Conservation (phyloP, 306 rosid species). For the Hippophae rhamnoides region DNA sequence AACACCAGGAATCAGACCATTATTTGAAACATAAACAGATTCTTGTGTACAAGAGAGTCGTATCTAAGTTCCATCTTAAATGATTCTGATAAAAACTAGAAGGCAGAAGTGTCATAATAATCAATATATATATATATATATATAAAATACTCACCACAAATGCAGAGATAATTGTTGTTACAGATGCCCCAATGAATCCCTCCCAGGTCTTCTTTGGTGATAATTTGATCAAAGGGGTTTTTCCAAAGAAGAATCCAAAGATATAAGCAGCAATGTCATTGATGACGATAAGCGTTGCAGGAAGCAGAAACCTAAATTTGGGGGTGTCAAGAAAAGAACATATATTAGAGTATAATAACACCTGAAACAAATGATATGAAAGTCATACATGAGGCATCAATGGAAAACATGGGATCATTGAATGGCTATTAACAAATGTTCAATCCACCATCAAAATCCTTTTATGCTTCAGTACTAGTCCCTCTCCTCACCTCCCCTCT, state of each 20-base stretch:
- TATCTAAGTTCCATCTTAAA: too few relatives aligned
- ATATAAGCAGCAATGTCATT: constrained; percentile 92
- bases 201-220: constrained; percentile 99
- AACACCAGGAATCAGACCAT: too few relatives aligned
- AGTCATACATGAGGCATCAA: too few relatives aligned
- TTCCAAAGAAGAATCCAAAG: constrained; percentile 92
- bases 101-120: background rate
- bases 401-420: too few relatives aligned
- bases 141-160: constrained; percentile 59
- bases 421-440: too few relatives aligned
- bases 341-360: background rate
- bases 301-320: constrained; percentile 92
- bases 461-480: too few relatives aligned
- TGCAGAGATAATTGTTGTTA: constrained; percentile 87
- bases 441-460: too few relatives aligned
- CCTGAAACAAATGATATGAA: background rate
- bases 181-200: constrained; percentile 98
- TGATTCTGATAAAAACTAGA: background rate
- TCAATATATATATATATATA: background rate
- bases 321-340: constrained; percentile 16
- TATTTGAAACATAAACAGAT: too few relatives aligned
- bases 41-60: too few relatives aligned
- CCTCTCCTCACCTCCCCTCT: too few relatives aligned
- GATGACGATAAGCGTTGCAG: constrained; percentile 86
- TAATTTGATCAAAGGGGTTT: constrained; percentile 90